Base-by-base conservation (phyloP, 306 rosid species). In the Trichosanthes truncata region DNA sequence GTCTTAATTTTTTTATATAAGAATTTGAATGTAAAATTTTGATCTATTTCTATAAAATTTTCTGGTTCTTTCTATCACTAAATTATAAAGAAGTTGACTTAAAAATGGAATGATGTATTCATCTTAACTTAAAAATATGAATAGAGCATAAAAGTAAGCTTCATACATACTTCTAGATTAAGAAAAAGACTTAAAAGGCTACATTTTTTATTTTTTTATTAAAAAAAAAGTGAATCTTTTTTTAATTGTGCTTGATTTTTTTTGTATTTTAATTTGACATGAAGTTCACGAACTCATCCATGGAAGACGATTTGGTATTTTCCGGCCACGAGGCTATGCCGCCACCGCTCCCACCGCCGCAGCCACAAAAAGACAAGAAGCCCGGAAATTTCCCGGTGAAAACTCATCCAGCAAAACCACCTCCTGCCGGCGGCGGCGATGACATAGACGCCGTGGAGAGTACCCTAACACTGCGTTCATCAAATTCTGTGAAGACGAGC, bases 231-330 rank as follows among this genome's bases (percentile, higher is more conserved):
- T n/a, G 31, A 10, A 63, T 13, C 71, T 36, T 43, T 21, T 46
- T n/a, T 0, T 0, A 9, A 1, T 4, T 41, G 52, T 68, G 1
- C 17, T 35, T 63, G 41, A 1, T 12, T 63, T 17, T n/a, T 63
- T 63, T 2, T 29, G 4, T 5, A 1, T 5, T 66, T 40, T 12
- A 23, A 43, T 40, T 43, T 23, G 76, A 69, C 21, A 5, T 21
- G 55, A 31, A 92, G 97, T 81, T 85, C 69, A 84, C 80, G 86
- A 89, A 83, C 76, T 82, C 98, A 1, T 84, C 87, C 40, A 87
- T 81, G 87, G 90, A 94, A 45, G 91, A 84, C 67, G 93, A 88
- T 14, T 80, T 76, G 33, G 29, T 68, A 67, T 38, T 68, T 72
- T 81, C 59, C 76, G 38, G 38, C 40, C 90, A 66, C 56, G 92